Base-by-base conservation (phyloP, 2,329 filamentous ascomycete species). In the Geosmithia putterillii region DNA sequence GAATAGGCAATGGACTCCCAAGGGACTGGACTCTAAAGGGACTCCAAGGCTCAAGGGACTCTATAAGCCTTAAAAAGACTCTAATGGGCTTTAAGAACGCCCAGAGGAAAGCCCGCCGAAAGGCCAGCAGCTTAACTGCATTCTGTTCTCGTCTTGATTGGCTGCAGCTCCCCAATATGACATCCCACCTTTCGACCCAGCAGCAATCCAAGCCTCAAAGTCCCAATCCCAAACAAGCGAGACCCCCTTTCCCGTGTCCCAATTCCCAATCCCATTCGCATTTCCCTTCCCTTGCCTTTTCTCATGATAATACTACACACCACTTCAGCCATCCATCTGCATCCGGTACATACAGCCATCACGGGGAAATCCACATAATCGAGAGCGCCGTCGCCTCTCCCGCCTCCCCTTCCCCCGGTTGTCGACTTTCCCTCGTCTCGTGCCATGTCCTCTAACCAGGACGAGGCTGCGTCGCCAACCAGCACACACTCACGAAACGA, bases 381-480 rank as follows among this genome's bases (percentile, higher is more conserved):
- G 28, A 32, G 10, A 7, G 28, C n/a, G n/a, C 28, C 28, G 15
- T 12, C 28, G 15, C 10, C 10, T 14, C 28, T 14, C 28, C 28
- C 28, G 10, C 23, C 23, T 10, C 10, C 23, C 10, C 28, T 32
- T 32, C 15, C 28, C 28, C 10, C 28, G 28, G 28, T 32, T 14
- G 28, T 32, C 28, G 15, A 32, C 28, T 32, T 12, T n/a, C n/a
- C n/a, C 28, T 9, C 15, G 28, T 21, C 34, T 42, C 42, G 42
- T 46, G 51, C 46, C 44, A 66, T 66, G 63, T 59, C 62, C 51
- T 59, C 60, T 32, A 32, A 32, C 46, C 57, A 48, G 47, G 55
- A 59, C 44, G 62, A 61, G 48, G 50, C 54, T 42, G 62, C 61
- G 54, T 53, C 57, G 56, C 53, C 58, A 51, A 49, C 47, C 38